Percentiles rank a stretch among this genome's conserved stretches.
Conservation (phyloP, 2,329 filamentous ascomycete species). For the Aspergillus ruber region DNA sequence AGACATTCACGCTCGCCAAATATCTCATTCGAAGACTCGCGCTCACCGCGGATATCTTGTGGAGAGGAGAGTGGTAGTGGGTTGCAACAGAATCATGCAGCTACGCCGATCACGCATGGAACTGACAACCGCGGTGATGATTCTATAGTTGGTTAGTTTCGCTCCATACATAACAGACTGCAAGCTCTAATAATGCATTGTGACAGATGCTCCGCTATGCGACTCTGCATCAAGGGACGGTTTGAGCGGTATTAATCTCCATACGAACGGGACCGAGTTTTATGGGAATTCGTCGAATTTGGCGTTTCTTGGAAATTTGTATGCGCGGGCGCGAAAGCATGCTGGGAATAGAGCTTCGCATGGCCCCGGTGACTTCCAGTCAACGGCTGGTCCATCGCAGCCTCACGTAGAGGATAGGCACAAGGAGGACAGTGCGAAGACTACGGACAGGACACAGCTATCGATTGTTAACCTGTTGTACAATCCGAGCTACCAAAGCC, state of each 20-base stretch:
- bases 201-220: constrained; percentile 4
- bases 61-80: background rate
- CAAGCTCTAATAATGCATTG: background rate
- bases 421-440: constrained; percentile 1
- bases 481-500: constrained; percentile 11
- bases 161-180: background rate
- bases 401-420: background rate
- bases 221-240: constrained; percentile 16
- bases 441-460: constrained; percentile 9
- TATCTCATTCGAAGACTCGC: background rate
- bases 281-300: constrained; percentile 23
- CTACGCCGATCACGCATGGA: background rate
- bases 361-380: background rate
- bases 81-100: background rate
- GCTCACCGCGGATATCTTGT: background rate
- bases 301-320: constrained; percentile 19
- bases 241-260: constrained; percentile 20
- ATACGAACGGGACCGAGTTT: constrained; percentile 23
- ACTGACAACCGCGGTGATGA: background rate
- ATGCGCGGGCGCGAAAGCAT: constrained; percentile 14
- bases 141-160: constrained; percentile 1
- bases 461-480: constrained; percentile 16
- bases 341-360: constrained; percentile 4
- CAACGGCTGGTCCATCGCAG: background rate
- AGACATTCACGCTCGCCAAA: background rate